Conservation (phyloP, 1,284 basidiomycete genomes). For the Sporisorium sorghi region DNA sequence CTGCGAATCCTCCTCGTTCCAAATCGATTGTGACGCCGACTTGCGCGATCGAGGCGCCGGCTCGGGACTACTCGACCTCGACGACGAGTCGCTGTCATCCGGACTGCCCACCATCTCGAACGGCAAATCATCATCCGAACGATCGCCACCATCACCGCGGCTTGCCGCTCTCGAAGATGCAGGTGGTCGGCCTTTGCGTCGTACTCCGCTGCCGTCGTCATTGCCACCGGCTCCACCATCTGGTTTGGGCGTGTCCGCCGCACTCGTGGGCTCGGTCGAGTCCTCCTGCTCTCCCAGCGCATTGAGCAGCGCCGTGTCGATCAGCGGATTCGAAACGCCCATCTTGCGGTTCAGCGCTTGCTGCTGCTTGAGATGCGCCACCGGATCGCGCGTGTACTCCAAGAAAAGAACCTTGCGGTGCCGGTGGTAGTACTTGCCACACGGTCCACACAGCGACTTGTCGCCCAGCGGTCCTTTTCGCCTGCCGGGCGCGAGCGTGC, state of each 20-base stretch:
- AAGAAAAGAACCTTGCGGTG: slow-evolving; percentile 60
- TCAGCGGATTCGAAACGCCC: slow-evolving; percentile 42
- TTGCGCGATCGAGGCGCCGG: slow-evolving; percentile 38
- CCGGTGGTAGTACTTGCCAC: slow-evolving; percentile 76
- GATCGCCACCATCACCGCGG: slow-evolving; percentile 26
- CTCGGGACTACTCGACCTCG: slow-evolving; percentile 48
- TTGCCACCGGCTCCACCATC: slow-evolving; percentile 19
- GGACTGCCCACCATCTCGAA: slow-evolving; percentile 64
- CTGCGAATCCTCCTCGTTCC: slow-evolving; percentile 75
- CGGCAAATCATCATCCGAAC: slow-evolving; percentile 54
- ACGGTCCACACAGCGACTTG: slow-evolving; percentile 89
- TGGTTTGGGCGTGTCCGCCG: slow-evolving; percentile 50
- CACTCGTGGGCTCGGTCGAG: slow-evolving; percentile 46
- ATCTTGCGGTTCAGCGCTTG: slow-evolving; percentile 44
- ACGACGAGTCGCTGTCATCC: slow-evolving; percentile 53
- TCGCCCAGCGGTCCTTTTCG: slow-evolving; percentile 86
- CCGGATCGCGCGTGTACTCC: slow-evolving; percentile 63
- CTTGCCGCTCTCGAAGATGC: slow-evolving; percentile 20
- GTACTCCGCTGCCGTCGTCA: slow-evolving; percentile 19
- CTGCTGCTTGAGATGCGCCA: slow-evolving; percentile 57
- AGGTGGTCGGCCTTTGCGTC: slow-evolving; percentile 29
- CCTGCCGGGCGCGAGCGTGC: slow-evolving; percentile 53
- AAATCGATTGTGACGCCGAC: slow-evolving; percentile 68
- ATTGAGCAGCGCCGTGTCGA: slow-evolving; percentile 45
- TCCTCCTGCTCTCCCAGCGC: slow-evolving; percentile 42